Conservation (phyloP, 495 filamentous ascomycete genomes). For the Xylaria grammica region DNA sequence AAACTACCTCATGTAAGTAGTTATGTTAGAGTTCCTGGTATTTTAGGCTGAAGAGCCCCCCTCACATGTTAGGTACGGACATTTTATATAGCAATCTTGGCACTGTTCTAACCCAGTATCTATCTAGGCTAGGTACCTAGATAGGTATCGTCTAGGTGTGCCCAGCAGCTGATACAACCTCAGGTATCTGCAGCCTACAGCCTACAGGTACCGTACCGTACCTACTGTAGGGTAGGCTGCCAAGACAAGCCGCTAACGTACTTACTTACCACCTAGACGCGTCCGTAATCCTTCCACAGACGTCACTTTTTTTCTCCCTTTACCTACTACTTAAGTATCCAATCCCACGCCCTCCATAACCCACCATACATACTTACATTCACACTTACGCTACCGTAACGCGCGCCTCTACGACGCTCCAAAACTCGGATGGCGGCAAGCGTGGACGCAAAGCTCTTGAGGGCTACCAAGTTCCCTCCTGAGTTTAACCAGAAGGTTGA, state of each 20-base stretch:
- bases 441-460: conserved; percentile 85
- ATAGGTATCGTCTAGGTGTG: neutral
- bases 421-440: conserved; percentile 65
- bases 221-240: neutral
- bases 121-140: too few relatives aligned
- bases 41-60: neutral
- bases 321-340: neutral
- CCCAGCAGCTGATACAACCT: conserved; percentile 4
- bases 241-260: conserved; percentile 18
- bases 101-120: too few relatives aligned
- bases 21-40: too few relatives aligned
- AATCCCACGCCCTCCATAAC: neutral
- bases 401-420: conserved; percentile 1
- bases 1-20: neutral
- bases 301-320: conserved; percentile 33
- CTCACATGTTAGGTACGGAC: neutral
- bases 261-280: conserved; percentile 7
- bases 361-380: too few relatives aligned
- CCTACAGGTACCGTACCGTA: too few relatives aligned
- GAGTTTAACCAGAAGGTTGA: conserved; percentile 97
- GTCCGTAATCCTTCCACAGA: conserved; percentile 25
- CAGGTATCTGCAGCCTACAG: too few relatives aligned
- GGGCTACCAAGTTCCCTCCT: conserved; percentile 88
- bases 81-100: too few relatives aligned
- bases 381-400: neutral